Base-by-base conservation (phyloP, 2,329 filamentous ascomycete species). In the Hirsutella minnesotensis region DNA sequence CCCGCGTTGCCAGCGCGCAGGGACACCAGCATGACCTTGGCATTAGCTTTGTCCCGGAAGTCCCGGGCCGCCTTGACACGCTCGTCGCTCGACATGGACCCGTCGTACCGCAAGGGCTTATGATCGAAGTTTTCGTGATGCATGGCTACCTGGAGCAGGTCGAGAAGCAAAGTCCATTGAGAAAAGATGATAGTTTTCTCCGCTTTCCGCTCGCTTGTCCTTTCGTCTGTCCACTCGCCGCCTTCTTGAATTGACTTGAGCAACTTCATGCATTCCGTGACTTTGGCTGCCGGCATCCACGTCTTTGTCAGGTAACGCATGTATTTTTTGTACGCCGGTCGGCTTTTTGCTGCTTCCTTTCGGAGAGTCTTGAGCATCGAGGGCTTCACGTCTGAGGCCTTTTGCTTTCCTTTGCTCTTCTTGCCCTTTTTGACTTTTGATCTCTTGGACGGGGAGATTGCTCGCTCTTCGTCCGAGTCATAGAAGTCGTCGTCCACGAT, bases 1-100 rank as follows among this genome's bases (percentile, higher is more conserved):
- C 89, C 89, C 0, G 88, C 80, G 45, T 83, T 85, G 59, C 86
- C 90, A 3, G 92, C 88, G 12, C 78, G 77, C 36, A 95, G 68
- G 52, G 83, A 89, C 2, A 88, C 87, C 2, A 95, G 79, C 68
- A 95, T 75, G 50, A 95, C 77, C 1, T 76, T 81, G 50, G 76
- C 82, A 2, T 74, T 58, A 0, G 77, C 69, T 41, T 87, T 75
- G 4, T 70, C 67, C 39, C 83, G 79, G 44, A 95, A 76, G 0
- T 72, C 67, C 10, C 71, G 62, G 38, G 92, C 79, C 0, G 84
- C 79, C 8, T 67, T 64, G 55, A 92, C 86, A 20, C 89, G 83
- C 40, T 75, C 64, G 1, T 68, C 60, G 1, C 81, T 75, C 1
- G 70, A 69, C 85, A 94, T 92, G 46, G 75, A 81, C 33, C 89